Percentiles rank a stretch among this genome's conserved stretches.
Conservation (phyloP, 2,329 filamentous ascomycete species). For the Aspergillus sp. region DNA sequence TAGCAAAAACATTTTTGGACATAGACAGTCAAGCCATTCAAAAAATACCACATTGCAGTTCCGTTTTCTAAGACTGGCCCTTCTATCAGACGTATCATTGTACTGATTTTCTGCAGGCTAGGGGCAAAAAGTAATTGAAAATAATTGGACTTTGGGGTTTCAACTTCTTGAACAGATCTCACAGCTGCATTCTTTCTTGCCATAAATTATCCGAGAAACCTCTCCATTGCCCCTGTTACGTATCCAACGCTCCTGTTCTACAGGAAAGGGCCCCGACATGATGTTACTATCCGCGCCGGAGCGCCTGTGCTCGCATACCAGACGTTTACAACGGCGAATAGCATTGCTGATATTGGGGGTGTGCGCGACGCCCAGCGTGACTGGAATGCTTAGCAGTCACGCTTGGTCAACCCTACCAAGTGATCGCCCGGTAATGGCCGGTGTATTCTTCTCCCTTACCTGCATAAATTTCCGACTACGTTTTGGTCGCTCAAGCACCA, state of each 20-base stretch:
- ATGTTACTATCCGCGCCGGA: background rate
- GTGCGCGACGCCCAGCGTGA: conserved; percentile 4
- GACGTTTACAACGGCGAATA: conserved; percentile 5
- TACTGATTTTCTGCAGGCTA: background rate
- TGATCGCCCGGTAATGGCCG: background rate
- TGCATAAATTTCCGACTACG: conserved; percentile 1
- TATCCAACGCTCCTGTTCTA: background rate
- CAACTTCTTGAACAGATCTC: background rate
- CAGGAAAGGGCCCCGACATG: background rate
- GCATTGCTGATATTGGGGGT: background rate
- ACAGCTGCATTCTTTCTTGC: background rate
- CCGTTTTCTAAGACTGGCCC: background rate
- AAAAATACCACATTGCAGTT: background rate
- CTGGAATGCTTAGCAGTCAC: conserved; percentile 12
- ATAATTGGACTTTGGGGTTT: background rate
- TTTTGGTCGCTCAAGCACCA: conserved; percentile 5
- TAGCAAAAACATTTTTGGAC: background rate
- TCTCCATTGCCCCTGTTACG: background rate
- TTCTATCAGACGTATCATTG: background rate
- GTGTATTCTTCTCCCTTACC: conserved; percentile 1
- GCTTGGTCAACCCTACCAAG: background rate
- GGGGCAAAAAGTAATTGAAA: background rate
- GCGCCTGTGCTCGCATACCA: conserved; percentile 14
- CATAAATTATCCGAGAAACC: background rate
- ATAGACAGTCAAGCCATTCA: conserved; percentile 2